A percentile compares a stretch with the other conserved stretches of the same genome.
phyloP scores from a whole-genome alignment of 257 asterid species.

The Solanum pinnatisectum region DNA sequence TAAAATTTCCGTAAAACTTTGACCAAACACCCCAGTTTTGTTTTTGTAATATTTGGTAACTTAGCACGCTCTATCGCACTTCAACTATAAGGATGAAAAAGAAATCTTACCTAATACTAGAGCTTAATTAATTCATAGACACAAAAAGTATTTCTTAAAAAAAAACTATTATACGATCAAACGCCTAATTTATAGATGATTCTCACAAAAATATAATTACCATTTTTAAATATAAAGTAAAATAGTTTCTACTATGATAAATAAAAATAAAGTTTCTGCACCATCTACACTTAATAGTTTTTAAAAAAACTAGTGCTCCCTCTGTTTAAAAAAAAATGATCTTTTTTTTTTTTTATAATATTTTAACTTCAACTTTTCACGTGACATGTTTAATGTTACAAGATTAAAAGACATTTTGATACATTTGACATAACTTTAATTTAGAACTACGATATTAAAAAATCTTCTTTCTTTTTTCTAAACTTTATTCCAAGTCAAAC shows the following conservation, averaged over 20 bases:
- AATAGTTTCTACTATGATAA: background rate
- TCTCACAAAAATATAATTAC: background rate
- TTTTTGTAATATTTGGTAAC: background rate
- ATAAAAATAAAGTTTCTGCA: background rate
- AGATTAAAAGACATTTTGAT: too few relatives aligned
- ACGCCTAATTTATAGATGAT: background rate
- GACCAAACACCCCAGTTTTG: background rate
- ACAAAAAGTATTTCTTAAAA: background rate
- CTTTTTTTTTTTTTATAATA: too few relatives aligned
- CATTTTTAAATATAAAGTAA: background rate
- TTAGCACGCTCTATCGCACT: background rate
- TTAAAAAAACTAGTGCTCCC: accelerated
- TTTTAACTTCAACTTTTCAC: too few relatives aligned
- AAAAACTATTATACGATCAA: background rate
- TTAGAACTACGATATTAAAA: too few relatives aligned
- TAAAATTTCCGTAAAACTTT: background rate
- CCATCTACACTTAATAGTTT: background rate
- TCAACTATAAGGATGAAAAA: background rate
- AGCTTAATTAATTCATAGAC: background rate
- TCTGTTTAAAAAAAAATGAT: too few relatives aligned
- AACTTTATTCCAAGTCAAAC: too few relatives aligned
- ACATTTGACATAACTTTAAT: too few relatives aligned
- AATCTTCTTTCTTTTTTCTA: too few relatives aligned
- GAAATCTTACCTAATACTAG: background rate
- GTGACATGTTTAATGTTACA: too few relatives aligned